A percentile compares a stretch with the other conserved stretches of the same genome.
Conservation (phyloP, 306 rosid genomes). For the Gillenia trifoliata region DNA sequence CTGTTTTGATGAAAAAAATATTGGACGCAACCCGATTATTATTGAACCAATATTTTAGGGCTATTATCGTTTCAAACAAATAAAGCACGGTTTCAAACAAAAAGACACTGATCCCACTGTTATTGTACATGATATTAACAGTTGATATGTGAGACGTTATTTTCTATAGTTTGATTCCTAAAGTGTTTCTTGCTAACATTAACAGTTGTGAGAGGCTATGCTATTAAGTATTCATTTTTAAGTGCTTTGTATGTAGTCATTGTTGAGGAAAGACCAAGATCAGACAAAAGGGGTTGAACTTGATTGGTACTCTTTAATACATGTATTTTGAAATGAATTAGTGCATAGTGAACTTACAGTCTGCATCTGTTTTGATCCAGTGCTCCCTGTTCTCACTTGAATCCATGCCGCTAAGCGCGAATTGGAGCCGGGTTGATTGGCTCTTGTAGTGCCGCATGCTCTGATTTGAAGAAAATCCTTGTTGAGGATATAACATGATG, state of each 20-base stretch:
- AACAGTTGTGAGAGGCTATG: background rate
- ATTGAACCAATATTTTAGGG: background rate
- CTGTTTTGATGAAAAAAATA: background rate
- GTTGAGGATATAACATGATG: slow-evolving; percentile 37
- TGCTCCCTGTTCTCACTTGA: slow-evolving; percentile 65
- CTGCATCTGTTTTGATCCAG: slow-evolving; percentile 92
- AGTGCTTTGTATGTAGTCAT: background rate
- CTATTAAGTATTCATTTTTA: background rate
- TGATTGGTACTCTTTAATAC: background rate
- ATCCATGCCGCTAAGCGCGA: slow-evolving; percentile 41
- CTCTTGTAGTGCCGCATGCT: slow-evolving; percentile 36
- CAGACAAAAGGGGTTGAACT: background rate
- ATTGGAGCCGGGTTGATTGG: slow-evolving; percentile 48
- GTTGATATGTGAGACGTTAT: too few species aligned
- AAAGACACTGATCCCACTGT: too few species aligned
- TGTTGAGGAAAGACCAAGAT: background rate
- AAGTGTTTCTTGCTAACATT: background rate
- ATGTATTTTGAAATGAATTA: background rate
- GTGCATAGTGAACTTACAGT: slow-evolving; percentile 51
- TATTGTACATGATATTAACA: too few species aligned
- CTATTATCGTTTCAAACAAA: too few species aligned
- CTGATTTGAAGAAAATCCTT: slow-evolving; percentile 39
- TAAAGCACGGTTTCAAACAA: background rate
- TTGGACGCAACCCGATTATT: background rate
- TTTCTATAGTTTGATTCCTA: background rate